Conservation (phyloP, 306 rosid species). For the Hippophae gyantsensis region DNA sequence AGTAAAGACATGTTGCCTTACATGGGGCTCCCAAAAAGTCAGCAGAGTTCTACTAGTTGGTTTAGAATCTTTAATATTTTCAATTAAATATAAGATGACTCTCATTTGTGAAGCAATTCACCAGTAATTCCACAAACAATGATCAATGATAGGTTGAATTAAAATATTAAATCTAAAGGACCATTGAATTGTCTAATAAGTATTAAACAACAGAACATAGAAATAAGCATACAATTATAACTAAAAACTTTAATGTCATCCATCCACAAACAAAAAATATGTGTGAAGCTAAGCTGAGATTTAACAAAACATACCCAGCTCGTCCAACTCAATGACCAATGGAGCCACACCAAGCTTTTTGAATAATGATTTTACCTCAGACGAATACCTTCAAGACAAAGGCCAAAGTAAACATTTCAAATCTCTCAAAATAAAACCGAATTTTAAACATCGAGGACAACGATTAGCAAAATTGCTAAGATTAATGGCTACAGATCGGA, state of each 20-base stretch:
- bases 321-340: slow-evolving; percentile 77
- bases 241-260: background rate
- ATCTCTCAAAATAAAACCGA: slow-evolving; percentile 8
- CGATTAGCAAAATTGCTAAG: background rate
- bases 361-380: slow-evolving; percentile 80
- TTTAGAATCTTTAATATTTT: too few relatives aligned
- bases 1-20: too few relatives aligned
- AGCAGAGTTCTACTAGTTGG: too few relatives aligned
- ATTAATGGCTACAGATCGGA: background rate
- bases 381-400: slow-evolving; percentile 49
- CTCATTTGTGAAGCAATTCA: too few relatives aligned
- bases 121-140: too few relatives aligned
- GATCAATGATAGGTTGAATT: too few relatives aligned
- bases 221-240: too few relatives aligned
- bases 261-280: background rate
- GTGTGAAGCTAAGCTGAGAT: background rate
- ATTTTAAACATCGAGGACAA: background rate
- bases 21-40: too few relatives aligned
- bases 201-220: too few relatives aligned
- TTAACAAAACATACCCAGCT: slow-evolving; percentile 46
- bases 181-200: too few relatives aligned
- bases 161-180: too few relatives aligned
- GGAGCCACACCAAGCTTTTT: slow-evolving; percentile 62
- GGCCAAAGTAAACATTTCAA: slow-evolving; percentile 2
- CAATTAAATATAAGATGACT: too few relatives aligned